Conservation (phyloP, 2,329 filamentous ascomycete genomes). For the Ambrosiella cleistominuta region DNA sequence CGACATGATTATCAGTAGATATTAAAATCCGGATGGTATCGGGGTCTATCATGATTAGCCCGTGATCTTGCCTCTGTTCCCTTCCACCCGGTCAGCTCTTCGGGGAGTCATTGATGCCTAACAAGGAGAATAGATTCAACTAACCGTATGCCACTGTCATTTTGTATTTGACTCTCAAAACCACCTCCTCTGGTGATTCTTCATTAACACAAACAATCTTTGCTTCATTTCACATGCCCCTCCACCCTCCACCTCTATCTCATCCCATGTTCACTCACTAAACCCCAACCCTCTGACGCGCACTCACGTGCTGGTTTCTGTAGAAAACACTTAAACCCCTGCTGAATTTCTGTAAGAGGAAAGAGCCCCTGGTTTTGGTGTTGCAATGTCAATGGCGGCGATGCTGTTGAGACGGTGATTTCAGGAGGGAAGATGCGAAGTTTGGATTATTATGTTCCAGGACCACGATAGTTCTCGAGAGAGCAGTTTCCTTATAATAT, state of each 20-base stretch:
- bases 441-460: too few relatives aligned
- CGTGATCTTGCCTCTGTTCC: neutral
- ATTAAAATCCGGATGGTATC: constrained; percentile 91
- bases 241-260: neutral
- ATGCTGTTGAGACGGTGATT: too few relatives aligned
- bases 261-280: neutral
- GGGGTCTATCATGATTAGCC: constrained; percentile 23
- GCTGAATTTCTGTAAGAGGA: neutral
- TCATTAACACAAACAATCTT: neutral
- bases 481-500: too few relatives aligned
- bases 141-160: neutral
- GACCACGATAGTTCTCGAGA: too few relatives aligned
- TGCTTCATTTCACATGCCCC: neutral
- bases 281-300: neutral
- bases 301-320: neutral
- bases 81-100: neutral
- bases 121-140: neutral
- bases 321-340: neutral
- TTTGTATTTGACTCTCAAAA: neutral
- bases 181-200: neutral
- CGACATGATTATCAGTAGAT: constrained; percentile 94
- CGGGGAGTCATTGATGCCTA: too few relatives aligned
- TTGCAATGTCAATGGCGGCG: neutral
- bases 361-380: neutral
- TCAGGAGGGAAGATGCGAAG: too few relatives aligned